These are phyloP conservation scores for Ramaria sp. DNA, from an alignment of 768 basidiomycete genomes.

Conservation along the genomic window DNA sequence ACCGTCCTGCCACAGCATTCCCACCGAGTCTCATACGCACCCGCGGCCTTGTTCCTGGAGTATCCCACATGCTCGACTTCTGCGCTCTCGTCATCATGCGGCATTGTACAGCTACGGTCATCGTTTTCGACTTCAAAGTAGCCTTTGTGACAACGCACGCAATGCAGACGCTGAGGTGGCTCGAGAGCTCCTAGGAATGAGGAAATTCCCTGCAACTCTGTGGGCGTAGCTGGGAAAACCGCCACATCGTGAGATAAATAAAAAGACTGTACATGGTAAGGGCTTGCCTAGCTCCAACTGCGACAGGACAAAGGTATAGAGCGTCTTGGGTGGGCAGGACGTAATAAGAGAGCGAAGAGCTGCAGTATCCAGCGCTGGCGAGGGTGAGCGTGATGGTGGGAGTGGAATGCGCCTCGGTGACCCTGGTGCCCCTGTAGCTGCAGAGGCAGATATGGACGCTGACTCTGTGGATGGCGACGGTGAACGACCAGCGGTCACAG, in stretches of 20 bases:
- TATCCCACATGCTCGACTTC: constrained; percentile 49
- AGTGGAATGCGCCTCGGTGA: constrained; percentile 24
- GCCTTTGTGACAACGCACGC: constrained; percentile 60
- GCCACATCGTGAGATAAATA: constrained; percentile 20
- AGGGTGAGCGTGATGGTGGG: constrained; percentile 22
- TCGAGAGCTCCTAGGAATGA: constrained; percentile 50
- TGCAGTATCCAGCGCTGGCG: constrained; percentile 27
- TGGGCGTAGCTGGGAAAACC: constrained; percentile 13
- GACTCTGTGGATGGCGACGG: constrained; percentile 1
- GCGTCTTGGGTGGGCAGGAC: constrained; percentile 53
- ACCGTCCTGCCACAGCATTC: constrained; percentile 64
- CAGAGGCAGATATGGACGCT: background rate
- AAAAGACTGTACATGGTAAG: background rate
- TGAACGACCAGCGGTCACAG: background rate
- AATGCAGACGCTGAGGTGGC: constrained; percentile 62
- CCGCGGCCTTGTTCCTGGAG: constrained; percentile 18
- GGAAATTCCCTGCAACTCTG: constrained; percentile 33
- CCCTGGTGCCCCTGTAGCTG: constrained; percentile 1
- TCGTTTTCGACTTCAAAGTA: constrained; percentile 65
- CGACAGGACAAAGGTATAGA: constrained; percentile 50
- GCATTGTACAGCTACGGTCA: constrained; percentile 57
- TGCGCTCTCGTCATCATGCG: constrained; percentile 76
- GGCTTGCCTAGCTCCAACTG: constrained; percentile 24
- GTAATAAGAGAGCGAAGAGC: constrained; percentile 40
- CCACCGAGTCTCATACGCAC: constrained; percentile 46